These are phyloP conservation scores for Coemansia sp. DNA, from an alignment of 192 early-diverging fungal species.

Conservation along the genomic window DNA sequence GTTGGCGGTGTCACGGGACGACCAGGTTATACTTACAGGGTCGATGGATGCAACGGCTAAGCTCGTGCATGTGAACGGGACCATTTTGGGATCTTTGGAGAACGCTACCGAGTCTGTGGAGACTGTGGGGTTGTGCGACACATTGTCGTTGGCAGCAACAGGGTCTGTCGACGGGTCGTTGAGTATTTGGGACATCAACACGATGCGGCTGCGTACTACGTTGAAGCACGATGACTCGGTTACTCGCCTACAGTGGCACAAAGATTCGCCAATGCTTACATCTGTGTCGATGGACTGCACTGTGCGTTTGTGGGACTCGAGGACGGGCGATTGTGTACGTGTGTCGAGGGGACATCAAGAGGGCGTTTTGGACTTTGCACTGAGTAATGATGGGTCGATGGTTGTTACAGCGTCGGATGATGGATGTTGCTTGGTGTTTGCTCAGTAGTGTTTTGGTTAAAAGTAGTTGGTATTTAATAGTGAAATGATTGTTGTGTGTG, in stretches of 20 bases:
- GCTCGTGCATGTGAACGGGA: slow-evolving; percentile 76
- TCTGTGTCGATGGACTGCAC: slow-evolving; percentile 80
- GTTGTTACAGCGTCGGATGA: slow-evolving; percentile 86
- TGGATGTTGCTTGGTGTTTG: slow-evolving; percentile 72
- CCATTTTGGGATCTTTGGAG: slow-evolving; percentile 80
- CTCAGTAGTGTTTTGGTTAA: slow-evolving; percentile 8
- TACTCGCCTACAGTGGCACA: slow-evolving; percentile 69
- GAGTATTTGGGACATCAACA: slow-evolving; percentile 89
- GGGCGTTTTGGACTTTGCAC: slow-evolving; percentile 78
- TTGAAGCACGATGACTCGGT: slow-evolving; percentile 85
- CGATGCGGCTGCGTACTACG: slow-evolving; percentile 77
- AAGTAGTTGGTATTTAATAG: no score
- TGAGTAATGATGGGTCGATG: slow-evolving; percentile 67
- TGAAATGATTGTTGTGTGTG: no score
- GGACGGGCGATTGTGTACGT: slow-evolving; percentile 78
- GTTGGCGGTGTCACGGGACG: slow-evolving; percentile 73
- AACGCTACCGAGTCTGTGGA: slow-evolving; percentile 84
- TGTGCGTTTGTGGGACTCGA: slow-evolving; percentile 85
- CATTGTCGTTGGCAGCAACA: slow-evolving; percentile 72
- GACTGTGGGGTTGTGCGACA: slow-evolving; percentile 76
- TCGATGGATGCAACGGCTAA: slow-evolving; percentile 74
- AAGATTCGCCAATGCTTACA: slow-evolving; percentile 67
- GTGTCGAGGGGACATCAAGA: slow-evolving; percentile 84
- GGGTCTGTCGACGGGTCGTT: slow-evolving; percentile 86
- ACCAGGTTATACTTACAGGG: slow-evolving; percentile 78